Percentiles rank a stretch among this genome's conserved stretches.
Conservation (phyloP, 768 basidiomycete genomes). For the Lentinula aciculospora region DNA sequence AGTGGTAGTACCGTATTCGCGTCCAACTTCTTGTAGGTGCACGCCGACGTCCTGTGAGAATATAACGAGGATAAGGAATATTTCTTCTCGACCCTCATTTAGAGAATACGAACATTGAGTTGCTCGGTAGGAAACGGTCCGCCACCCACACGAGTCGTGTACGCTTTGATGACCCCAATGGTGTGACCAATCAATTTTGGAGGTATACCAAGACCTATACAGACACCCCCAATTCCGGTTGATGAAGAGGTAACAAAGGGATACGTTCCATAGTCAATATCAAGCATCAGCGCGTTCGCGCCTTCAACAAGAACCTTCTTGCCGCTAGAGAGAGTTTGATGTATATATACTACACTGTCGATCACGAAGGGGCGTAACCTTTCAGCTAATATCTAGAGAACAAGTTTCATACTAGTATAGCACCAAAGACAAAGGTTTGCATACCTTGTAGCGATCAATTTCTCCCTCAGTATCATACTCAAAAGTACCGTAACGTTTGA, state of each 20-base stretch:
- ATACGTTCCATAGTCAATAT: conserved; percentile 97
- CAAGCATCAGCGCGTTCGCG: conserved; percentile 98
- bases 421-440: conserved; percentile 6
- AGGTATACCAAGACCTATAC: conserved; percentile 96
- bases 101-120: conserved; percentile 59
- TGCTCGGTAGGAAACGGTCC: conserved; percentile 98
- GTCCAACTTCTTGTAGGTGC: conserved; percentile 90
- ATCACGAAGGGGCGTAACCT: conserved; percentile 84
- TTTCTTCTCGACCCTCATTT: neutral
- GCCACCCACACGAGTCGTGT: conserved; percentile 97
- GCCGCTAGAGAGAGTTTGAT: conserved; percentile 65
- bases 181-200: conserved; percentile 81
- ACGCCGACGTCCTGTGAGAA: conserved; percentile 62
- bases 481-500: conserved; percentile 96
- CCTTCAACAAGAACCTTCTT: conserved; percentile 93
- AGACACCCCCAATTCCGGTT: conserved; percentile 91
- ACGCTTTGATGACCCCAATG: conserved; percentile 95
- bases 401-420: neutral
- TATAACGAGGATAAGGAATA: neutral
- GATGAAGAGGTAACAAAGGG: conserved; percentile 95
- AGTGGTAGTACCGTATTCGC: conserved; percentile 89
- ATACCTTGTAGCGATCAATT: conserved; percentile 86
- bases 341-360: conserved; percentile 83
- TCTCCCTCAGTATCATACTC: conserved; percentile 99
- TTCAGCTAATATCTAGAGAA: conserved; percentile 66